These are phyloP conservation scores for Cucurbita pepo DNA, from an alignment of 306 rosid genomes.

Conservation along the genomic window DNA sequence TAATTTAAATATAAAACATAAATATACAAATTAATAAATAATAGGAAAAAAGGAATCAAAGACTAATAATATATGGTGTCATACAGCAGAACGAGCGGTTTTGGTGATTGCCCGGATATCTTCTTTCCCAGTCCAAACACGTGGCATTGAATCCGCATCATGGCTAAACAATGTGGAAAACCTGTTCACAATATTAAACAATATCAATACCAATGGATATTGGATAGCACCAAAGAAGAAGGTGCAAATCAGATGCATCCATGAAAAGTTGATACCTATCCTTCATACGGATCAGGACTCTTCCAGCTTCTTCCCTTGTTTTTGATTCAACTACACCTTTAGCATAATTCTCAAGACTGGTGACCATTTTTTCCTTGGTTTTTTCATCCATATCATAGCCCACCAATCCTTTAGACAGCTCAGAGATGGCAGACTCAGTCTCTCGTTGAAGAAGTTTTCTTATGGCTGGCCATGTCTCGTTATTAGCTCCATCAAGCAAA, in stretches of 20 bases:
- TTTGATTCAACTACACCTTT: slow-evolving; percentile 68
- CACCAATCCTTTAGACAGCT: slow-evolving; percentile 47
- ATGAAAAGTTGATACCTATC: slow-evolving; percentile 42
- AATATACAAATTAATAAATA: background rate
- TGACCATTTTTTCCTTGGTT: slow-evolving; percentile 30
- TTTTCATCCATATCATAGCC: slow-evolving; percentile 70
- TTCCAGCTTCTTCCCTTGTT: slow-evolving; percentile 94
- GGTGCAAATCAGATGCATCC: background rate
- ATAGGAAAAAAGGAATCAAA: background rate
- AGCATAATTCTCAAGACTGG: slow-evolving; percentile 43
- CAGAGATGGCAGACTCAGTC: slow-evolving; percentile 60
- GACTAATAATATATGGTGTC: slow-evolving; percentile 7
- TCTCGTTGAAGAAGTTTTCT: slow-evolving; percentile 62
- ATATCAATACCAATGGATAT: background rate
- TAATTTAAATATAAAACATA: background rate
- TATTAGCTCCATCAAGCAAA: slow-evolving; percentile 78
- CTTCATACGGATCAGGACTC: slow-evolving; percentile 84
- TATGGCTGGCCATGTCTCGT: slow-evolving; percentile 82
- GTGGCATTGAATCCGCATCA: slow-evolving; percentile 94
- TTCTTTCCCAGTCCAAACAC: slow-evolving; percentile 89
- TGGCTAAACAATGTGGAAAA: slow-evolving; percentile 79
- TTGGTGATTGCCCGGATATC: slow-evolving; percentile 86
- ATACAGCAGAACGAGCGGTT: slow-evolving; percentile 79
- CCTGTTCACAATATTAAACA: slow-evolving; percentile 31
- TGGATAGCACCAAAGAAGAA: background rate